Evolutionary conservation across 208 protist species (phyloP), one percentile per base, ranked within the genome.

Genomic region (Herpetomonas muscarum): DNA sequence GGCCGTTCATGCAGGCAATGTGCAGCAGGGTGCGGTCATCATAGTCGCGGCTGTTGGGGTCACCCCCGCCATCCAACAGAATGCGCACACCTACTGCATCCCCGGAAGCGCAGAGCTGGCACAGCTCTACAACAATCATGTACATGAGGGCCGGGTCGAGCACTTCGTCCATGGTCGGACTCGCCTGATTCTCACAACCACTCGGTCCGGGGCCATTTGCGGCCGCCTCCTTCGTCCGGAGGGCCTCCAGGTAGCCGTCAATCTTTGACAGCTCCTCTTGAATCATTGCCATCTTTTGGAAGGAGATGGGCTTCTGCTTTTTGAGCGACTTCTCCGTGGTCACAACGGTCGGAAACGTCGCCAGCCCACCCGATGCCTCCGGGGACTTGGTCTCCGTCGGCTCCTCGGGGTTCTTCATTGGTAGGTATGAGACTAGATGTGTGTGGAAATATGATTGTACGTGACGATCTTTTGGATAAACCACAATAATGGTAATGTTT

Each of bases 41-140:
- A 67, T 94, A 94, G 55, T 94, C 88, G 30, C 70, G 62, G 36
- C 68, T 81, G 65, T 94, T 89, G 15, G 81, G 76, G 49, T 94
- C 77, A 1, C 74, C 81, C 12, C 88, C 88, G 31, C 80, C 67
- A 45, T 77, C 69, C 12, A 94, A 65, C 19, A 94, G 69, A 42
- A 85, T 79, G 17, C 75, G 77, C 3, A 89, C 78, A 9, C 78
- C 82, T 5, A 79, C 85, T 5, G 68, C 71, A 56, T 87, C 82
- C 7, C 82, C 85, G 0, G 71, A 70, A 24, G 80, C 88, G 34
- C 66, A 68, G 3, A 92, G 55, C 49, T 92, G 76, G 61, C 88
- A 94, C 19, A 94, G 66, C 62, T 94, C 82, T 1, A 89, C 85
- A 0, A 72, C 75, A 24, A 94, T 62, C 81, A 94, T 86, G 64